Conservation (phyloP, 1,139 yeast species). For the Kodamaea anthophila region DNA sequence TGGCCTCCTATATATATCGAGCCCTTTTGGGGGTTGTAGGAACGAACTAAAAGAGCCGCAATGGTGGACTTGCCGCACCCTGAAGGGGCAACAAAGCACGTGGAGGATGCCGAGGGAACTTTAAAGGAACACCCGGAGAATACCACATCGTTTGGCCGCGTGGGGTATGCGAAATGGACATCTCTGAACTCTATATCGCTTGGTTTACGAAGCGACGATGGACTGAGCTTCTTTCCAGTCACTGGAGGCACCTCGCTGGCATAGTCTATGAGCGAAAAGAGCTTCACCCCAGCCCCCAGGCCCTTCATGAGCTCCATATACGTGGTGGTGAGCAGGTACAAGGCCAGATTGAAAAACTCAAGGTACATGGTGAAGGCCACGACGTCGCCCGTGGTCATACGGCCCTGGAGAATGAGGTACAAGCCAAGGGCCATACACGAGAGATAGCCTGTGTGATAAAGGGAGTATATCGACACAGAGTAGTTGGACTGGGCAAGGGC, state of each 20-base stretch:
- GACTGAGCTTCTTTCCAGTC: slow-evolving; percentile 32
- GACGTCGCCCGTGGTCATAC: slow-evolving; percentile 43
- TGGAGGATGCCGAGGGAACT: slow-evolving; percentile 66
- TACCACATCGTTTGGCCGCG: slow-evolving; percentile 70
- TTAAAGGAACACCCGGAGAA: slow-evolving; percentile 58
- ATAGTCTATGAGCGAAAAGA: slow-evolving; percentile 42
- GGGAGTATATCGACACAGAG: slow-evolving; percentile 39
- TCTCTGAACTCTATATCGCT: slow-evolving; percentile 63
- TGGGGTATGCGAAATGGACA: slow-evolving; percentile 78
- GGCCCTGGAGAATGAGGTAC: slow-evolving; percentile 36
- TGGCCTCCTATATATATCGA: slow-evolving; percentile 60
- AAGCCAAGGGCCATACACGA: slow-evolving; percentile 43
- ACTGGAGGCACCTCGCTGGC: slow-evolving; percentile 40
- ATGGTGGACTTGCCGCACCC: slow-evolving; percentile 91
- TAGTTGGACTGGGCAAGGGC: slow-evolving; percentile 45
- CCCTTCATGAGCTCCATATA: slow-evolving; percentile 55
- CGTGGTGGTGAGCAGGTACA: slow-evolving; percentile 44
- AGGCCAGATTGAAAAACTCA: slow-evolving; percentile 45
- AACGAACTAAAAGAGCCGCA: slow-evolving; percentile 64
- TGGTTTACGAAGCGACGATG: too few relatives aligned
- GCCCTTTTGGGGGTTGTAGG: slow-evolving; percentile 57
- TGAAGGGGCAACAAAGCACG: slow-evolving; percentile 87
- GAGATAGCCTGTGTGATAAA: slow-evolving; percentile 42
- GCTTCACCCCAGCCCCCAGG: slow-evolving; percentile 46
- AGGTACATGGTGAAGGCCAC: slow-evolving; percentile 46